These are phyloP conservation scores for Fusarium sp. DNA, from an alignment of 2,329 filamentous ascomycete species.

Conservation along the genomic window DNA sequence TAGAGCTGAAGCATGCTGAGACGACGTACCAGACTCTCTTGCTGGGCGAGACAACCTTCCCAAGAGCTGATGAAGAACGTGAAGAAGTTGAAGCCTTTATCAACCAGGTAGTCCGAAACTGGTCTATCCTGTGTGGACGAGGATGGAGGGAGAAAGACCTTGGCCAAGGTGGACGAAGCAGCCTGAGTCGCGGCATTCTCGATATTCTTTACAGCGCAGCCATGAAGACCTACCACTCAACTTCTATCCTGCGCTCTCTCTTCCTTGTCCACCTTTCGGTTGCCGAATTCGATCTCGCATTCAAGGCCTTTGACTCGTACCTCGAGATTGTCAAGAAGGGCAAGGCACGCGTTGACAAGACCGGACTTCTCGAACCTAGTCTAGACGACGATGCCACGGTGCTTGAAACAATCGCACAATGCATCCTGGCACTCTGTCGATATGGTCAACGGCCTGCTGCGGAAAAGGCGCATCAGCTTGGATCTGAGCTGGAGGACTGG, in stretches of 20 bases:
- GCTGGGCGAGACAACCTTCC: slow-evolving; percentile 83
- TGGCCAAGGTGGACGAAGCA: slow-evolving; percentile 81
- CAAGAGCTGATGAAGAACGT: slow-evolving; percentile 82
- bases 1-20: slow-evolving; percentile 84
- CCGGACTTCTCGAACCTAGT: slow-evolving; percentile 73
- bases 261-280: slow-evolving; percentile 89
- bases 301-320: slow-evolving; percentile 93
- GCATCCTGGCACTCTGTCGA: slow-evolving; percentile 81
- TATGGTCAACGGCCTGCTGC: slow-evolving; percentile 81
- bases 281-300: slow-evolving; percentile 90
- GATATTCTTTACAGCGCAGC: slow-evolving; percentile 91
- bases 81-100: slow-evolving; percentile 85
- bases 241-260: slow-evolving; percentile 83
- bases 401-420: slow-evolving; percentile 81
- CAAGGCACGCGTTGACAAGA: slow-evolving; percentile 85
- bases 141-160: slow-evolving; percentile 85
- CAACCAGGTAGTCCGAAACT: slow-evolving; percentile 83
- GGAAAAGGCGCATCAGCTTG: slow-evolving; percentile 80
- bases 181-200: slow-evolving; percentile 78
- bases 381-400: slow-evolving; percentile 84
- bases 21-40: slow-evolving; percentile 81
- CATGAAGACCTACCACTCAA: slow-evolving; percentile 95
- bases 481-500: slow-evolving; percentile 78
- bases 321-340: slow-evolving; percentile 86
- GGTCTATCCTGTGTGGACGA: slow-evolving; percentile 82